Evolutionary conservation across 805 yeast species (phyloP).

Genomic region (Starmerella tilneyi): DNA sequence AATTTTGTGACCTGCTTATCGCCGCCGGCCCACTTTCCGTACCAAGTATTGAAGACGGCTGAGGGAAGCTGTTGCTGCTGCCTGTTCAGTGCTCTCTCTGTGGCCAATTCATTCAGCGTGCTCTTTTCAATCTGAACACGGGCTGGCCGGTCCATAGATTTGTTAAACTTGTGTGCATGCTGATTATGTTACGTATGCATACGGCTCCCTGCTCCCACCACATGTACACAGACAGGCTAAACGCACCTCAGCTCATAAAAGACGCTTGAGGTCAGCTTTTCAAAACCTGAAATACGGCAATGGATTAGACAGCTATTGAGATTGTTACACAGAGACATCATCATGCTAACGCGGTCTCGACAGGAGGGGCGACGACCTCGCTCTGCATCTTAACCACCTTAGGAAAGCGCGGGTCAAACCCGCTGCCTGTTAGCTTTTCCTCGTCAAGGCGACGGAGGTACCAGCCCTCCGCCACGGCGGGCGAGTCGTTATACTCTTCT

Average conservation of each 20-base stretch:
- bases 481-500: conserved; percentile 14
- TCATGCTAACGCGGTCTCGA: too few species aligned
- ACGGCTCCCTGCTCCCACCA: too few species aligned
- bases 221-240: too few species aligned
- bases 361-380: not conserved
- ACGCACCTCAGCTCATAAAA: too few species aligned
- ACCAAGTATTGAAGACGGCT: conserved; percentile 77
- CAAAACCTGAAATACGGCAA: too few species aligned
- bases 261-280: too few species aligned
- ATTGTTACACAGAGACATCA: too few species aligned
- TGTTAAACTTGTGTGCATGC: not conserved
- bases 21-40: conserved; percentile 77
- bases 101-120: conserved; percentile 1
- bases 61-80: conserved; percentile 47
- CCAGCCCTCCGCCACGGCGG: conserved; percentile 23
- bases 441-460: conserved; percentile 13
- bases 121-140: conserved; percentile 17
- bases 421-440: conserved; percentile 10
- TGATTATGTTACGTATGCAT: not conserved
- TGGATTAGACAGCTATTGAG: too few species aligned
- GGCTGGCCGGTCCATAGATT: conserved; percentile 12
- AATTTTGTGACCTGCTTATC: conserved; percentile 35
- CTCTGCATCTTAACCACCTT: too few species aligned
- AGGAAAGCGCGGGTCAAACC: not conserved
- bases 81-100: not conserved